Evolutionary conservation across 2,329 filamentous ascomycete genomes (phyloP).

Genomic region (Talaromyces amestolkiae): DNA sequence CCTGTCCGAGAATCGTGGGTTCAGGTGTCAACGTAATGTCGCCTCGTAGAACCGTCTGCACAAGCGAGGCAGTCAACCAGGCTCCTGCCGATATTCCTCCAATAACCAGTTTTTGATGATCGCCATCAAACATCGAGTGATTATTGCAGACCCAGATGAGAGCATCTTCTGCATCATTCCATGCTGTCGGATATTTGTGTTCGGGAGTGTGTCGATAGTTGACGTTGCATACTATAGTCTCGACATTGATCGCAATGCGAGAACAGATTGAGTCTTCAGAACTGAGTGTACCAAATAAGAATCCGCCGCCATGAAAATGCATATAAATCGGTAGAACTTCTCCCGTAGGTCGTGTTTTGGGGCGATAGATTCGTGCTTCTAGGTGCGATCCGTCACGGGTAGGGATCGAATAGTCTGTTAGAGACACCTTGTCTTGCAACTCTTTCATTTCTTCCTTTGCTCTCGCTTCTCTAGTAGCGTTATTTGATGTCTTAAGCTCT

Average conservation of each 20-base stretch:
- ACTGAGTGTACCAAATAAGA: not conserved
- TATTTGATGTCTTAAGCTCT: not conserved
- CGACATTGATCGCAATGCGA: not conserved
- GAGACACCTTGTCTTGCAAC: not conserved
- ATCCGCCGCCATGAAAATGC: not conserved
- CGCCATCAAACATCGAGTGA: not conserved
- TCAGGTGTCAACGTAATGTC: not conserved
- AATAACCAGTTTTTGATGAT: not conserved
- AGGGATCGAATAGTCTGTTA: not conserved
- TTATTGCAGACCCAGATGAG: not conserved
- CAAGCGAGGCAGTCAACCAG: not conserved
- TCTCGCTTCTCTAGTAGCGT: not conserved
- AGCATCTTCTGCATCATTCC: constrained; percentile 4
- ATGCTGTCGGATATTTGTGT: not conserved
- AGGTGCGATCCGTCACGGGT: not conserved
- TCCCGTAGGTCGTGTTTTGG: not conserved
- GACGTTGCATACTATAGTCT: not conserved
- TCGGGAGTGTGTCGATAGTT: constrained; percentile 8
- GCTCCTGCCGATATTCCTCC: constrained; percentile 2
- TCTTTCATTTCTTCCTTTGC: not conserved
- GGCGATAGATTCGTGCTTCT: not conserved
- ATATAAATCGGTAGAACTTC: not conserved
- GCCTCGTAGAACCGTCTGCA: not conserved
- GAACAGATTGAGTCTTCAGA: constrained; percentile 1
- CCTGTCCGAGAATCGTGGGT: not conserved